Evolutionary conservation across 805 yeast species (phyloP).

Genomic region (Metschnikowia drakensbergensis): DNA sequence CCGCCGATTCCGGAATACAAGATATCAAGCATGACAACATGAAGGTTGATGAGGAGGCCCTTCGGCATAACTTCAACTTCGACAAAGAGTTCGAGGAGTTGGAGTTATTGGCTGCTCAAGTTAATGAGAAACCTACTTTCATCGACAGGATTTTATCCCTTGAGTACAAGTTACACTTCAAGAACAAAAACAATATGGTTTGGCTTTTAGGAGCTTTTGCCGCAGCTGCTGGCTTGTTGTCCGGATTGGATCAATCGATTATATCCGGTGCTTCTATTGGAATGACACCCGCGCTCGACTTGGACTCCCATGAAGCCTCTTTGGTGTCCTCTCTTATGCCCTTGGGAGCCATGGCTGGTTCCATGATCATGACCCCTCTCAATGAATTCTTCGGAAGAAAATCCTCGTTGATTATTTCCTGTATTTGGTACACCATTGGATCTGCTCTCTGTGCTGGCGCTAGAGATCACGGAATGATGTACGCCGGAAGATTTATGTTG

Average conservation of each 20-base stretch:
- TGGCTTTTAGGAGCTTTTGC: constrained; percentile 53
- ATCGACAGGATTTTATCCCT: constrained; percentile 35
- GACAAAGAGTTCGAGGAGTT: constrained; percentile 33
- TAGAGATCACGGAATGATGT: constrained; percentile 39
- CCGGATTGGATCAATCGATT: constrained; percentile 66
- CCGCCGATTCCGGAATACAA: constrained; percentile 17
- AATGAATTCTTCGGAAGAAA: constrained; percentile 56
- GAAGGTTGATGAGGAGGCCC: constrained; percentile 26
- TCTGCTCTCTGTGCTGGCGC: constrained; percentile 51
- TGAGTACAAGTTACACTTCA: constrained; percentile 40
- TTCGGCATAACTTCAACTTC: constrained; percentile 32
- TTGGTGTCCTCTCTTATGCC: constrained; percentile 61
- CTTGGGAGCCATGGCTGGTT: constrained; percentile 65
- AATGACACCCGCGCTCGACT: constrained; percentile 40
- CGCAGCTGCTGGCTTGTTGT: constrained; percentile 59
- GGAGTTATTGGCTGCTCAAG: constrained; percentile 30
- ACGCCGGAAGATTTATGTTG: constrained; percentile 50
- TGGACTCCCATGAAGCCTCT: constrained; percentile 44
- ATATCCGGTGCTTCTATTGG: constrained; percentile 61
- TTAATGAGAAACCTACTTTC: constrained; percentile 28
- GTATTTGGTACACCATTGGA: constrained; percentile 59
- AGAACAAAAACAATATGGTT: constrained; percentile 41
- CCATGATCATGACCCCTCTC: constrained; percentile 55
- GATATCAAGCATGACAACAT: constrained; percentile 18
- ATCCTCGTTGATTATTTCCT: constrained; percentile 50